Conservation (phyloP, 257 asterid species). For the Nicotiana attenuata region DNA sequence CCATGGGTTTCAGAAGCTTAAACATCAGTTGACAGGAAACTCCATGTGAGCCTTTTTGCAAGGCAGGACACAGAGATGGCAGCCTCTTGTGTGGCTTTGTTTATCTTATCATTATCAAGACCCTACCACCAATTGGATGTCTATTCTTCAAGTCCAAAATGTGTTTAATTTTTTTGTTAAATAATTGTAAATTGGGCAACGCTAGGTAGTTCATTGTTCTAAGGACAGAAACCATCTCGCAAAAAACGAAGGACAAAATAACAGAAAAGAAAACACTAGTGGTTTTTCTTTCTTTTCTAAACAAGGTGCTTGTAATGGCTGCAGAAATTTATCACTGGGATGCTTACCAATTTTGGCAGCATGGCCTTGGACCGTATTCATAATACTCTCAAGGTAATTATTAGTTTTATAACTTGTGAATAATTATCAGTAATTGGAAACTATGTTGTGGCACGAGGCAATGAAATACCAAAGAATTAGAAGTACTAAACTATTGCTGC, state of each 20-base stretch:
- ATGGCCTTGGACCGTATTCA: conserved; percentile 97
- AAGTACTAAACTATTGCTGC: conserved; percentile 9
- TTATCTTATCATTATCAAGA: background rate
- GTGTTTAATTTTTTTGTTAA: background rate
- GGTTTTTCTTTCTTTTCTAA: background rate
- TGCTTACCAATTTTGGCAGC: conserved; percentile 97
- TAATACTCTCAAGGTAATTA: conserved; percentile 83
- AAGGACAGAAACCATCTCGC: background rate
- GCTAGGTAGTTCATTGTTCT: background rate
- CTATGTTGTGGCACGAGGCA: background rate
- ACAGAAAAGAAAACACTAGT: background rate
- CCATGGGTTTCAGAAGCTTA: background rate
- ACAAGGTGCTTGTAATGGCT: conserved; percentile 5
- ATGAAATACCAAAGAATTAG: conserved; percentile 1
- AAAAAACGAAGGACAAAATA: background rate
- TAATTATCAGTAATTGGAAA: background rate
- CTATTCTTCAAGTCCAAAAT: background rate
- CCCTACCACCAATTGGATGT: background rate
- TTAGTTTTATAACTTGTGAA: background rate
- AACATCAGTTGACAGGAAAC: background rate
- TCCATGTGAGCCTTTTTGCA: background rate
- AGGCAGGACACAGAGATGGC: background rate
- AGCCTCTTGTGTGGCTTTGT: background rate
- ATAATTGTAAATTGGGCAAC: background rate
- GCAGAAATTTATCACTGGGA: conserved; percentile 90